Percentiles rank a stretch among this genome's conserved stretches.
phyloP scores from a whole-genome alignment of 2,329 filamentous ascomycete genomes.

The Cephalotrichum gorgonifer region DNA sequence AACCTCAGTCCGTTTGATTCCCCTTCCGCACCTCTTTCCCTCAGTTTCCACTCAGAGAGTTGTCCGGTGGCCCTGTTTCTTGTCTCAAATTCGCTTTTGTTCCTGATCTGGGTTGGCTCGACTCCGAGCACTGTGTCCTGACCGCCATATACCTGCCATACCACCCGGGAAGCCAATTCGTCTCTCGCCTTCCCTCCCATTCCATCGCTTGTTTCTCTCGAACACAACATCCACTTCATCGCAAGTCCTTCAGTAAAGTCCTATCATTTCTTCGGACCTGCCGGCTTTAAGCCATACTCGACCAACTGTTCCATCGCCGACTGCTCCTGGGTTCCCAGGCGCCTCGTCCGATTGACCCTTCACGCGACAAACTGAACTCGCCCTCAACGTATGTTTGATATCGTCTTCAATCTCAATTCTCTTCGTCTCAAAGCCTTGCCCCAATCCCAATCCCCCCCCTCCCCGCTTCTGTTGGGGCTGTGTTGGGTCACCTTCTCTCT shows the following conservation, averaged over 20 bases:
- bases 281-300: no score
- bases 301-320: background rate
- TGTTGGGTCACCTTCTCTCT: background rate
- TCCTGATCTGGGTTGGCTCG: background rate
- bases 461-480: background rate
- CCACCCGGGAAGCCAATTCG: background rate
- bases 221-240: background rate
- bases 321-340: background rate
- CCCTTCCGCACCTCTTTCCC: conserved; percentile 15
- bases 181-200: background rate
- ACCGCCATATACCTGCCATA: background rate
- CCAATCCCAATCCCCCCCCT: background rate
- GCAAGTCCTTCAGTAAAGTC: background rate
- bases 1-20: conserved; percentile 6
- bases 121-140: background rate
- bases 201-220: background rate
- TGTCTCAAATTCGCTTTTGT: background rate
- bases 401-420: background rate
- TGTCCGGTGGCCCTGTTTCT: background rate
- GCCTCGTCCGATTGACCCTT: background rate
- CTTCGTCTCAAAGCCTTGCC: background rate
- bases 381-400: background rate
- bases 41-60: background rate
- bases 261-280: background rate
- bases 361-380: background rate